Percentiles rank a stretch among this genome's conserved stretches.
These are phyloP conservation scores for Vigna mungo DNA, from an alignment of 306 rosid genomes.

Conservation along the genomic window DNA sequence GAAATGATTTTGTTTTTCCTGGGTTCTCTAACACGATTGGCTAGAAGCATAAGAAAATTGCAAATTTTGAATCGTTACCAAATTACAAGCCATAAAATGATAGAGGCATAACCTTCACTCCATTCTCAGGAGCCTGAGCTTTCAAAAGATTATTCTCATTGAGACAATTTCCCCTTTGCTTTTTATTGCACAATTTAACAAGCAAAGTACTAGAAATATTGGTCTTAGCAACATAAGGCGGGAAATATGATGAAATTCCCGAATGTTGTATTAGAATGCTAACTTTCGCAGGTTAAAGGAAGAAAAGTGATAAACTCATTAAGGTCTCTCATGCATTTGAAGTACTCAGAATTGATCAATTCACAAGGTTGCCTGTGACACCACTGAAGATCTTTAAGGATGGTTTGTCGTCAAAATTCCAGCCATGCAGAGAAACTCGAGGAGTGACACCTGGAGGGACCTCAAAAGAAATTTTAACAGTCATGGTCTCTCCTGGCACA, in stretches of 20 bases:
- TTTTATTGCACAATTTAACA: slow-evolving; percentile 33
- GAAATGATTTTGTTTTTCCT: slow-evolving; percentile 23
- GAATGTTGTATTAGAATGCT: neutral
- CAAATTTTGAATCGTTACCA: neutral
- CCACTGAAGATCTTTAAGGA: slow-evolving; percentile 45
- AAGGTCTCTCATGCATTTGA: slow-evolving; percentile 14
- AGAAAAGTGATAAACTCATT: neutral
- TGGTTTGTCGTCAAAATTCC: slow-evolving; percentile 70
- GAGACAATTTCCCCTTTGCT: slow-evolving; percentile 9
- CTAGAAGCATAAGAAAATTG: neutral
- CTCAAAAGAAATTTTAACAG: slow-evolving; percentile 70
- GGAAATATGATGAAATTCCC: slow-evolving; percentile 13
- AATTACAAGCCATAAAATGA: neutral
- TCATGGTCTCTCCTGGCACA: slow-evolving; percentile 84
- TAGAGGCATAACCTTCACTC: slow-evolving; percentile 9
- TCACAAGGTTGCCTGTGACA: slow-evolving; percentile 34
- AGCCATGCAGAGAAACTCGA: slow-evolving; percentile 70
- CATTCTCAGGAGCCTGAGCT: neutral
- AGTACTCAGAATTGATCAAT: slow-evolving; percentile 8
- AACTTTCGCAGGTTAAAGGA: slow-evolving; percentile 4
- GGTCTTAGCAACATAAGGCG: slow-evolving; percentile 12
- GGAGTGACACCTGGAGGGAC: slow-evolving; percentile 73
- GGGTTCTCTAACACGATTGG: neutral
- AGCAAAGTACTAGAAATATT: slow-evolving; percentile 2
- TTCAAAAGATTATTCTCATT: neutral